phyloP scores from a whole-genome alignment of 1,139 yeast species.

The Candida sp. region DNA sequence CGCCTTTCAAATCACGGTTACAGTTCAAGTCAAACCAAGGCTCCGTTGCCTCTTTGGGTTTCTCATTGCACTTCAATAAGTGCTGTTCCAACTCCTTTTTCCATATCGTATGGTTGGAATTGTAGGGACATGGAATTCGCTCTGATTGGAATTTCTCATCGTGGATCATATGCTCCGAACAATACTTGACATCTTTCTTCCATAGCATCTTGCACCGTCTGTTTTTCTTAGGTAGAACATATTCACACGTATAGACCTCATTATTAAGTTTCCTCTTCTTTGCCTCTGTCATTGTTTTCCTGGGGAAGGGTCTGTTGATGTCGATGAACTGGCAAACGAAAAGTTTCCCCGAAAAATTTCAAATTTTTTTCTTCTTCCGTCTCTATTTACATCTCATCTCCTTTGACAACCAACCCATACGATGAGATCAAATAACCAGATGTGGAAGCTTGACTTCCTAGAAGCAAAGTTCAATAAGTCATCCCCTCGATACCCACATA shows the following conservation, averaged over 20 bases:
- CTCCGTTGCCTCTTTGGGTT: constrained; percentile 32
- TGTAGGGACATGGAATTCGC: constrained; percentile 80
- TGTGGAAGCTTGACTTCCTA: constrained; percentile 57
- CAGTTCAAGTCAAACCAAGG: constrained; percentile 47
- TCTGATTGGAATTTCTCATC: constrained; percentile 19
- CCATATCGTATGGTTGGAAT: constrained; percentile 78
- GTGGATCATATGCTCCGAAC: constrained; percentile 64
- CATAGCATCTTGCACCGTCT: constrained; percentile 68
- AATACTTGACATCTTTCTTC: constrained; percentile 50
- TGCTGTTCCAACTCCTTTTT: constrained; percentile 59
- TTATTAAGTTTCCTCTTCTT: constrained; percentile 20
- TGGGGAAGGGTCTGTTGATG: not conserved
- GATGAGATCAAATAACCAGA: constrained; percentile 18
- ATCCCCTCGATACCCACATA: constrained; percentile 57
- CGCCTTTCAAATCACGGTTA: constrained; percentile 26
- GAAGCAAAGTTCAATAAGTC: constrained; percentile 49
- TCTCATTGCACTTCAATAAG: constrained; percentile 62
- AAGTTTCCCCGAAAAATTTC: not conserved
- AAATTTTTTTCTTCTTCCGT: not conserved
- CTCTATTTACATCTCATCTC: constrained; percentile 15
- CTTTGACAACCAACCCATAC: not conserved
- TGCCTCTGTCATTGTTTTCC: constrained; percentile 7
- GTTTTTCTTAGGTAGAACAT: constrained; percentile 47
- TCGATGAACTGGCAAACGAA: constrained; percentile 5
- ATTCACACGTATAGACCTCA: constrained; percentile 40